phyloP scores from a whole-genome alignment of 2,329 filamentous ascomycete species.

The Fusarium newnesense region DNA sequence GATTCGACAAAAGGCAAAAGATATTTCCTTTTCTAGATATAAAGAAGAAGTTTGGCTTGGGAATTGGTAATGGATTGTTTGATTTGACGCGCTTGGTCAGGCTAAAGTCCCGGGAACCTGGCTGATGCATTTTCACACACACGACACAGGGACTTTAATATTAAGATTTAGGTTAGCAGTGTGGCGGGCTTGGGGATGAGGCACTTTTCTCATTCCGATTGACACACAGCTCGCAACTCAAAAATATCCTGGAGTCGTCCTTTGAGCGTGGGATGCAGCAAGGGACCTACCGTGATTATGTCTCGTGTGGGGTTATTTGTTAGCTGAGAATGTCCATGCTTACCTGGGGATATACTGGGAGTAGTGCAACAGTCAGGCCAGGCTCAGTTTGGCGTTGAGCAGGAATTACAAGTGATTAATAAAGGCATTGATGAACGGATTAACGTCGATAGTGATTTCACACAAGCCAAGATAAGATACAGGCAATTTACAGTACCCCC shows the following conservation, averaged over 20 bases:
- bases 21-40: constrained; percentile 28
- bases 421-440: constrained; percentile 8
- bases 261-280: constrained; percentile 5
- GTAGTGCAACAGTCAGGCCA: constrained; percentile 17
- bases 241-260: background rate
- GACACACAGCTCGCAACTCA: background rate
- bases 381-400: constrained; percentile 16
- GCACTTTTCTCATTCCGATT: background rate
- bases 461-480: constrained; percentile 34
- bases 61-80: constrained; percentile 39
- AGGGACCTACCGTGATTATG: constrained; percentile 4
- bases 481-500: constrained; percentile 18
- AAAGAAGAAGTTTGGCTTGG: constrained; percentile 20
- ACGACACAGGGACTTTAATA: constrained; percentile 6
- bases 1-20: constrained; percentile 31
- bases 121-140: constrained; percentile 7
- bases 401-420: constrained; percentile 1
- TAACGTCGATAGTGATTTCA: constrained; percentile 34
- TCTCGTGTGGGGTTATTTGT: constrained; percentile 19
- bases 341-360: background rate
- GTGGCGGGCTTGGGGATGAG: background rate
- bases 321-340: constrained; percentile 8
- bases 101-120: constrained; percentile 7
- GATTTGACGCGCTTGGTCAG: constrained; percentile 27
- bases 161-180: constrained; percentile 18